Percentiles rank a stretch among this genome's conserved stretches.
phyloP scores from a whole-genome alignment of 441 rosid genomes.

The Iberis amara region DNA sequence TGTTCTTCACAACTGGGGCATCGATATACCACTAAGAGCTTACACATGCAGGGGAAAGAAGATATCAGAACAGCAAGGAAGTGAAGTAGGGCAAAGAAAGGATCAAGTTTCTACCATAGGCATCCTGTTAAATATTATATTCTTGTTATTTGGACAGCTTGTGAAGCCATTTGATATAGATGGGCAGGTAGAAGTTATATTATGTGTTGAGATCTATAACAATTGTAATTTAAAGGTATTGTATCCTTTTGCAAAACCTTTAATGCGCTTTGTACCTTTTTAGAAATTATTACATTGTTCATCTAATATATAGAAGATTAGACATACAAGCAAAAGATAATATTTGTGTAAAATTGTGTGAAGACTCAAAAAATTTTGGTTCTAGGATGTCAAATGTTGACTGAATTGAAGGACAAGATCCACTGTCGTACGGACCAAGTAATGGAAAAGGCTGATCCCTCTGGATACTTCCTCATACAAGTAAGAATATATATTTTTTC shows the following conservation, averaged over 20 bases:
- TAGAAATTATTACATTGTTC: neutral
- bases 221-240: conserved; percentile 48
- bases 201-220: conserved; percentile 71
- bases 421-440: conserved; percentile 65
- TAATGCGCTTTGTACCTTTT: neutral
- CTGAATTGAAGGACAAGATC: conserved; percentile 73
- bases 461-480: conserved; percentile 88
- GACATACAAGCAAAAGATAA: neutral
- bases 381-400: conserved; percentile 60
- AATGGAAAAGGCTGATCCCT: conserved; percentile 79
- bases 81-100: too few species aligned
- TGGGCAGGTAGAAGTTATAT: conserved; percentile 45
- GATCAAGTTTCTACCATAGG: too few species aligned
- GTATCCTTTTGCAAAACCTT: conserved; percentile 1
- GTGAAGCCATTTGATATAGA: conserved; percentile 37
- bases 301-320: neutral
- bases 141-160: conserved; percentile 30
- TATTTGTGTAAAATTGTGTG: conserved; percentile 15
- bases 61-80: too few species aligned
- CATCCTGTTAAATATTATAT: conserved; percentile 5
- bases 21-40: too few species aligned
- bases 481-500: conserved; percentile 33
- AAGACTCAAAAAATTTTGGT: conserved; percentile 85
- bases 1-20: too few species aligned
- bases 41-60: too few species aligned